Base-by-base conservation (phyloP, 352 stramenopile genomes). In the Globisporangium viniferum region DNA sequence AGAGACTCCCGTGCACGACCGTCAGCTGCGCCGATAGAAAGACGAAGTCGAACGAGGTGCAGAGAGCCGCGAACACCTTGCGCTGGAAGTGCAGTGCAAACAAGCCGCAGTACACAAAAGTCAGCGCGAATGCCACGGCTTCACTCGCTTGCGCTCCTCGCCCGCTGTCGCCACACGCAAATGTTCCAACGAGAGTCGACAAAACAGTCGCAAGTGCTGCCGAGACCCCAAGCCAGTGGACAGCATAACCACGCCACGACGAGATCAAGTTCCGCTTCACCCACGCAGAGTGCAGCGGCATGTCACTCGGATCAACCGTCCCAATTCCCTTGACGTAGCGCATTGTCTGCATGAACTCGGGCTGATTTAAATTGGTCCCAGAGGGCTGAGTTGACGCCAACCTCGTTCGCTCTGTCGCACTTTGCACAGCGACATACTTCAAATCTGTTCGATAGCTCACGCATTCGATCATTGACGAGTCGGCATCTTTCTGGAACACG, bases 1-100 rank as follows among this genome's bases (percentile, higher is more conserved):
- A 73, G 12, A 77, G 29, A n/a, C 67, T 72, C 9, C 68, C 15
- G 39, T 68, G 55, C 10, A 72, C 44, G 7, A 59, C 18, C 10
- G 57, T 64, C n/a, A 78, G 9, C 44, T 82, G 75, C 6, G 70
- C 24, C 18, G 75, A 76, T n/a, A 79, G 35, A 54, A 78, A 82
- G 0, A 68, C 51, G 35, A 79, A 78, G 67, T 82, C 66, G 55
- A 82, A 82, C 20, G 70, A 77, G 15, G n/a, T 49, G 9, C 29
- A 62, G 12, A 75, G 33, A n/a, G 53, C 53, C 20, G 22, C 35
- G 22, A 75, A n/a, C 27, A 75, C 33, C 8, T 55, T 59, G 27
- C 64, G 69, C 46, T 74, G 64, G 24, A 35, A 71, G 15, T 70
- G 59, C 2, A 61, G 18, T 9, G 58, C 36, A 24, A 64, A 51